These are phyloP conservation scores for Cicer cuneatum DNA, from an alignment of 306 rosid species.

Conservation along the genomic window DNA sequence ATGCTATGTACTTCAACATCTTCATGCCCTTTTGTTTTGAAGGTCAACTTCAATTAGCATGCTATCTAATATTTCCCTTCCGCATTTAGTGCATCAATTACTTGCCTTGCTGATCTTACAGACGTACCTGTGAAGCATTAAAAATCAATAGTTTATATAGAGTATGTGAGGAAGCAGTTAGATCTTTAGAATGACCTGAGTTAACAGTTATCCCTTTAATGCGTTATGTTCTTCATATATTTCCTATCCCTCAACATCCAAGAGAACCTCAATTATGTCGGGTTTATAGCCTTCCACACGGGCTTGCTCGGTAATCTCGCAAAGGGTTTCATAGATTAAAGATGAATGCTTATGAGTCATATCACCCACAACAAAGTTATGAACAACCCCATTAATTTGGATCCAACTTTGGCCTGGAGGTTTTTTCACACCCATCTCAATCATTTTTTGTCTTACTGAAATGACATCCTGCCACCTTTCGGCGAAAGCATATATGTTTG, in stretches of 20 bases:
- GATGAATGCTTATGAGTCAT: slow-evolving; percentile 58
- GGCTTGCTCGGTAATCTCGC: slow-evolving; percentile 55
- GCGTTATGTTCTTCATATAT: background rate
- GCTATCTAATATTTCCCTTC: slow-evolving; percentile 86
- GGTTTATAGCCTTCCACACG: slow-evolving; percentile 45
- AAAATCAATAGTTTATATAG: slow-evolving; percentile 35
- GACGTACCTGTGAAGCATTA: slow-evolving; percentile 64
- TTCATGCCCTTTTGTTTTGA: slow-evolving; percentile 84
- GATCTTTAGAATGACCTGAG: no score
- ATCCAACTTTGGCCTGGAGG: slow-evolving; percentile 76
- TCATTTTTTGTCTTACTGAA: slow-evolving; percentile 62
- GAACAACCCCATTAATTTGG: slow-evolving; percentile 62
- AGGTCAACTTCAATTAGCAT: slow-evolving; percentile 92
- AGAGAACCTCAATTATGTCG: slow-evolving; percentile 37
- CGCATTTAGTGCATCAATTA: slow-evolving; percentile 94
- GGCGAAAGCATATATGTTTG: slow-evolving; percentile 66
- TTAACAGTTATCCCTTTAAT: no score
- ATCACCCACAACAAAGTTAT: slow-evolving; percentile 68
- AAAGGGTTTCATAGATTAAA: slow-evolving; percentile 57
- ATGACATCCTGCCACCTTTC: slow-evolving; percentile 73
- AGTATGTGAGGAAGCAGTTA: background rate
- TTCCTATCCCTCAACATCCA: slow-evolving; percentile 40
- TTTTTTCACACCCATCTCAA: slow-evolving; percentile 68
- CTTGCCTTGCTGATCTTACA: slow-evolving; percentile 86
- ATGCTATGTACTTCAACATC: slow-evolving; percentile 87